These are phyloP conservation scores for Daldinia caldariorum DNA, from an alignment of 495 filamentous ascomycete species.

Conservation along the genomic window DNA sequence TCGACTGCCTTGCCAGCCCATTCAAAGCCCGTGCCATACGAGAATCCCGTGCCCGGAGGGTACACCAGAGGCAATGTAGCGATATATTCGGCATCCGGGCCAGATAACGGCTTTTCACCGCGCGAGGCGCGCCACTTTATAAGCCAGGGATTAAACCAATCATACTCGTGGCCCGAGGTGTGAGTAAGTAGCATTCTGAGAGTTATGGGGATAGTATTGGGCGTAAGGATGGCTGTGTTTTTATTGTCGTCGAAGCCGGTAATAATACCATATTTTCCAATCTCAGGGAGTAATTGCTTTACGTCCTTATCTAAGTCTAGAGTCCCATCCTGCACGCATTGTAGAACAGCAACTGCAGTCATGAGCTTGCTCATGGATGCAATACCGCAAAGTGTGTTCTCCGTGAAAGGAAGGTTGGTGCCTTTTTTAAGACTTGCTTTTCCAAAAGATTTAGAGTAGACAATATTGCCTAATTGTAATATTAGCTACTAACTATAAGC, in stretches of 20 bases:
- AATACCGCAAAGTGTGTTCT: conserved; percentile 62
- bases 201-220: conserved; percentile 50
- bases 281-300: conserved; percentile 52
- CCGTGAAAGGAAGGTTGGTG: conserved; percentile 42
- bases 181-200: conserved; percentile 60
- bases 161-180: conserved; percentile 59
- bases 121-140: conserved; percentile 49
- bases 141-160: conserved; percentile 51
- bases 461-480: conserved; percentile 24
- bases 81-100: conserved; percentile 38
- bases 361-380: conserved; percentile 67
- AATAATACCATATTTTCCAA: conserved; percentile 53
- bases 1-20: conserved; percentile 62
- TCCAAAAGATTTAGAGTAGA: conserved; percentile 37
- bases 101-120: conserved; percentile 19
- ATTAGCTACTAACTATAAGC: no score
- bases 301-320: conserved; percentile 56
- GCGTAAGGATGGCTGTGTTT: conserved; percentile 43
- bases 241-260: conserved; percentile 51
- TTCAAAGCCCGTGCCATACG: conserved; percentile 59
- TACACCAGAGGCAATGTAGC: conserved; percentile 55
- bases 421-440: conserved; percentile 28
- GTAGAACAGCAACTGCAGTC: conserved; percentile 57
- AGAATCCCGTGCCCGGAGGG: conserved; percentile 60
- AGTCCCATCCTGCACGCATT: conserved; percentile 60